A percentile compares a stretch with the other conserved stretches of the same genome.
phyloP scores from a whole-genome alignment of 306 rosid genomes.

The Prunus armeniaca region DNA sequence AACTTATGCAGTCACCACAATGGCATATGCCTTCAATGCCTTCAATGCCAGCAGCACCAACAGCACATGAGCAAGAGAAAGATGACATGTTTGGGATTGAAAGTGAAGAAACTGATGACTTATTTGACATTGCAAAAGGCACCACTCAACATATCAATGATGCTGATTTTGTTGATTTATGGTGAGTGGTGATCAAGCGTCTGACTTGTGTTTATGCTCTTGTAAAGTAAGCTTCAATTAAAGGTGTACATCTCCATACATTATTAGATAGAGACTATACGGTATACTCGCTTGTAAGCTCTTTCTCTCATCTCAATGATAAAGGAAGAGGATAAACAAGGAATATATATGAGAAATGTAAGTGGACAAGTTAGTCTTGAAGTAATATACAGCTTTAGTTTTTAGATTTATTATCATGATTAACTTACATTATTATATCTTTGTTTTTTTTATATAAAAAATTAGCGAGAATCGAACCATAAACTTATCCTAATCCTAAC shows the following conservation, averaged over 20 bases:
- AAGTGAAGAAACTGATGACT: neutral
- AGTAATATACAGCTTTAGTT: too few species aligned
- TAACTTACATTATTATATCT: too few species aligned
- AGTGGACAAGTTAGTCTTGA: too few species aligned
- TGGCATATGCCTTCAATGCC: neutral
- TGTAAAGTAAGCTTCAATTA: neutral
- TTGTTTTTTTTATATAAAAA: too few species aligned
- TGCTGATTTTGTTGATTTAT: slow-evolving; percentile 14
- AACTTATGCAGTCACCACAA: neutral
- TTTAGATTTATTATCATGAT: too few species aligned
- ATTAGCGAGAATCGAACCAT: too few species aligned
- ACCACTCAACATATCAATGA: slow-evolving; percentile 10
- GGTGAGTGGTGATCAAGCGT: neutral
- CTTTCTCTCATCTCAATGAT: neutral
- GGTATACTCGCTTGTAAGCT: neutral
- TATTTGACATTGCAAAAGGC: slow-evolving; percentile 4
- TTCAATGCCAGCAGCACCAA: neutral
- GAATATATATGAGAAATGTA: too few species aligned
- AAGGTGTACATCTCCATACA: neutral
- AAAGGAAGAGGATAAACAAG: neutral
- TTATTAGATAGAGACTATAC: neutral
- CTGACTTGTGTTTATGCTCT: neutral
- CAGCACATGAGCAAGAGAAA: neutral
- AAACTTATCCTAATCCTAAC: too few species aligned
- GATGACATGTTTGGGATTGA: neutral